Evolutionary conservation across 345 rosid species (phyloP), one percentile per base, ranked within the genome.

Genomic region (Pseudoturritis turrita): DNA sequence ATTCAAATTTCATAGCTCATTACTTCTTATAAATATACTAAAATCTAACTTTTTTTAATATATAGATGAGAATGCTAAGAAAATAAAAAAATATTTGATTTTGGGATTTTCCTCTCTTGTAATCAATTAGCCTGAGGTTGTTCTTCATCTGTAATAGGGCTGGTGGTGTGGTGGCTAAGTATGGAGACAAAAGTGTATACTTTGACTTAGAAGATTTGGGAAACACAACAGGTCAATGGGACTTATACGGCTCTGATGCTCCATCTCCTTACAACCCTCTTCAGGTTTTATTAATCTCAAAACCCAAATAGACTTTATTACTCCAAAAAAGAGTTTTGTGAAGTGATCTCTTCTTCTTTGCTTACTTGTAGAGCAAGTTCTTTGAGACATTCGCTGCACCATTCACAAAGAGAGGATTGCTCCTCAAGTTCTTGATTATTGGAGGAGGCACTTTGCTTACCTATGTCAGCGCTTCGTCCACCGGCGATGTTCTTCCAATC

Each of bases 251-350:
- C n/a, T 95, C 97, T n/a, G 99, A 91, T 81, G 93, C 96, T 29
- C 96, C 99, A 71, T 95, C 99, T 28, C 96, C 99, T 0, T 89
- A 89, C 89, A 95, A 91, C 83, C 3, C 97, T 76, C 97, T 95
- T 36, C 99, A 89, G 99, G 97, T 91, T 22, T 50, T 4, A 1
- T 10, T 9, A 19, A 54, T 23, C 68, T 60, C 31, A 29, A 8
- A 31, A 40, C 61, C 13, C 44, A 52, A 4, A 17, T 10, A 62
- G 21, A 17, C 11, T 18, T 44, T 19, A 1, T 1, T 33, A 47
- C 31, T 52, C 43, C 25, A 15, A 25, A 7, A 33, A 55, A 36
- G 15, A 14, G 18, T 13, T 19, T 41, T 39, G 29, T 70, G 28
- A 37, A 13, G n/a, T 18, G 7, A 3, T 40, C 0, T 46, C 7